These are phyloP conservation scores for Rhizopogon rudus DNA, from an alignment of 768 basidiomycete species.

Conservation along the genomic window DNA sequence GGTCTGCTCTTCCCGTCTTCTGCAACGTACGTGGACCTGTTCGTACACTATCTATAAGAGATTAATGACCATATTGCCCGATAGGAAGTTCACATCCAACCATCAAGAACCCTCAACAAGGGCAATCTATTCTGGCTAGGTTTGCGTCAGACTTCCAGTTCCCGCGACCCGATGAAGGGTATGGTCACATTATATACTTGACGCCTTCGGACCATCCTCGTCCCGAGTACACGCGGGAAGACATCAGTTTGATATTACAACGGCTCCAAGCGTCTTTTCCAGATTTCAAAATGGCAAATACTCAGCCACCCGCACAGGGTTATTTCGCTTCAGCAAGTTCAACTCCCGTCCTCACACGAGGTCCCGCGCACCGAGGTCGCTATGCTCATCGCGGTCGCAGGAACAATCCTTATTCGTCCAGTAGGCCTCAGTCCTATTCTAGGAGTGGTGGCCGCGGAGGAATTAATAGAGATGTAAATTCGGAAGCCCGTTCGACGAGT, in stretches of 20 bases:
- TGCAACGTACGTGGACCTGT: constrained; percentile 42
- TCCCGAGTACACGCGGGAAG: constrained; percentile 44
- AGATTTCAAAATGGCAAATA: constrained; percentile 8
- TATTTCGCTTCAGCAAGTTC: constrained; percentile 8
- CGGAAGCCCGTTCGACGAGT: not conserved
- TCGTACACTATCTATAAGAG: constrained; percentile 4
- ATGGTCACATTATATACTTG: constrained; percentile 49
- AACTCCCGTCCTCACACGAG: constrained; percentile 16
- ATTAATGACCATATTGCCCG: constrained; percentile 10
- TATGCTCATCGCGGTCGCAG: constrained; percentile 11
- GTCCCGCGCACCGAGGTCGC: constrained; percentile 8
- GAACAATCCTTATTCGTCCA: not conserved
- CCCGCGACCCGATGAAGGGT: constrained; percentile 58
- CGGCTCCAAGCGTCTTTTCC: constrained; percentile 35
- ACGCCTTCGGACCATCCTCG: constrained; percentile 32
- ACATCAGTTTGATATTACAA: constrained; percentile 46
- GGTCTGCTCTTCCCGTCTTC: constrained; percentile 60
- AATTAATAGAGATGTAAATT: not conserved
- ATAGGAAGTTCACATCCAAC: constrained; percentile 74
- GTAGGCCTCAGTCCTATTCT: not conserved
- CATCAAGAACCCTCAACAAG: constrained; percentile 57
- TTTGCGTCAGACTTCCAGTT: constrained; percentile 58
- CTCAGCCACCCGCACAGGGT: constrained; percentile 5
- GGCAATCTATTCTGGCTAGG: constrained; percentile 54
- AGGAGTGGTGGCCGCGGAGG: not conserved